These are phyloP conservation scores for Echinochloa phyllopogon DNA, from an alignment of 176 grass and related monocot species.

Conservation along the genomic window DNA sequence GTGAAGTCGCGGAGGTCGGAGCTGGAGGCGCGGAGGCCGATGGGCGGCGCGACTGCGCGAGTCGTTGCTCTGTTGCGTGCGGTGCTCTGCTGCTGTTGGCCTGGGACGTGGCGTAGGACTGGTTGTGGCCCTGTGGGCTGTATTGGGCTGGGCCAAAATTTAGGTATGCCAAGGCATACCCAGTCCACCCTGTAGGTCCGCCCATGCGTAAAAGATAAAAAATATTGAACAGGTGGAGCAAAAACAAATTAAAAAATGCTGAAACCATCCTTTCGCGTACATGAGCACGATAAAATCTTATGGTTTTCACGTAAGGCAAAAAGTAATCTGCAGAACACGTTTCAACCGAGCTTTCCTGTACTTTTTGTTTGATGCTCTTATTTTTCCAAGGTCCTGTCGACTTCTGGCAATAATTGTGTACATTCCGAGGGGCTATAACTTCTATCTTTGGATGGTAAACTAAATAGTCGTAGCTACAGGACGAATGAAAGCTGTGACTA, in stretches of 20 bases:
- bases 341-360: neutral
- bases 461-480: conserved; percentile 28
- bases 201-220: neutral
- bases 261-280: neutral
- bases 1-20: too few relatives aligned
- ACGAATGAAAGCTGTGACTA: conserved; percentile 14
- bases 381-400: neutral
- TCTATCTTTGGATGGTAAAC: conserved; percentile 42
- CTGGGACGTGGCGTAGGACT: too few relatives aligned
- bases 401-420: conserved; percentile 16
- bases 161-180: too few relatives aligned
- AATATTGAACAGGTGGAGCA: neutral
- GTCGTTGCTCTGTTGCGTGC: too few relatives aligned
- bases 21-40: too few relatives aligned
- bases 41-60: too few relatives aligned
- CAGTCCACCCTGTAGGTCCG: too few relatives aligned
- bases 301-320: neutral
- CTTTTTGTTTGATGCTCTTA: neutral
- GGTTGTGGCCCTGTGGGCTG: too few relatives aligned
- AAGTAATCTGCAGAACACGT: neutral
- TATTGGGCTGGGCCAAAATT: too few relatives aligned
- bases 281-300: neutral
- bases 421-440: conserved; percentile 24
- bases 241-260: neutral
- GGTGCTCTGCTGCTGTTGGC: too few relatives aligned